Evolutionary conservation across 257 asterid genomes (phyloP).

Genomic region (Solanum peruvianum): DNA sequence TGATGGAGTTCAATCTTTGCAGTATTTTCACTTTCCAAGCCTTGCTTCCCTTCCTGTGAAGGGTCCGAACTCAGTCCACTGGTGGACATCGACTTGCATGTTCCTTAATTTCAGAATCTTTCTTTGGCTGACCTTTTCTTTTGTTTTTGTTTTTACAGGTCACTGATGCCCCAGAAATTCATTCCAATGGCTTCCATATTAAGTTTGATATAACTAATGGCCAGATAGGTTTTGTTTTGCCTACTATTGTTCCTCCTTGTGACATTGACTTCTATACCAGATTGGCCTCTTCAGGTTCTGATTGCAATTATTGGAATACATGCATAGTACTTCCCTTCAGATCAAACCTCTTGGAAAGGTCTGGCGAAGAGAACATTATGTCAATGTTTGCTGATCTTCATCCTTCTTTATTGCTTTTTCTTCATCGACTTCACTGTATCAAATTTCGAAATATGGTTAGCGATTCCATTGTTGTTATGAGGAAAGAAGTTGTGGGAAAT

Average conservation of each 20-base stretch:
- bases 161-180: slow-evolving; percentile 93
- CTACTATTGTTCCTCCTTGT: slow-evolving; percentile 76
- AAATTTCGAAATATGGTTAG: slow-evolving; percentile 58
- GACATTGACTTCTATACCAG: slow-evolving; percentile 51
- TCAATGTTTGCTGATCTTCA: slow-evolving; percentile 91
- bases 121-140: not conserved
- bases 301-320: slow-evolving; percentile 57
- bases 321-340: slow-evolving; percentile 91
- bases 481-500: slow-evolving; percentile 57
- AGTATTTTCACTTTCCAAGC: not conserved
- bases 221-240: slow-evolving; percentile 95
- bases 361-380: slow-evolving; percentile 41
- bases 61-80: not conserved
- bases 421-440: slow-evolving; percentile 31
- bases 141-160: slow-evolving; percentile 32
- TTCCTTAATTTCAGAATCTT: not conserved
- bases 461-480: slow-evolving; percentile 62
- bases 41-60: not conserved
- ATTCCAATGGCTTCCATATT: slow-evolving; percentile 86
- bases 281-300: slow-evolving; percentile 39
- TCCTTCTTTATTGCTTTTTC: slow-evolving; percentile 76
- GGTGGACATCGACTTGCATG: not conserved
- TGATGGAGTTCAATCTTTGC: not conserved
- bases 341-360: slow-evolving; percentile 36
- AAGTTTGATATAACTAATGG: slow-evolving; percentile 85